Percentiles rank a stretch among this genome's conserved stretches.
phyloP scores from a whole-genome alignment of 179 eudicot genomes.

The Silene coronaria region DNA sequence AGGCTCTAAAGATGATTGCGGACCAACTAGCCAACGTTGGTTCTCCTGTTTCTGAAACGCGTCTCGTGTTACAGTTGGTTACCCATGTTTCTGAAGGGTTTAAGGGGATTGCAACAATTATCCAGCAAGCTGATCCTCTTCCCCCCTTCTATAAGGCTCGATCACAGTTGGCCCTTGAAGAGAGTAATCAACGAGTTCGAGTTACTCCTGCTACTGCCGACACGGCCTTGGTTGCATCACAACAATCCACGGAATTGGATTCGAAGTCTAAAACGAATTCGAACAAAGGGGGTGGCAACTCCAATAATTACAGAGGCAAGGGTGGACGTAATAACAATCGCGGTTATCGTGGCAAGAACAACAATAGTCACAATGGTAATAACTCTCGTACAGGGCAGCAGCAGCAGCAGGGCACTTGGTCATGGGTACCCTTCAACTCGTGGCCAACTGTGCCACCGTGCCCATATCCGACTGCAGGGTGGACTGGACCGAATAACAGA shows the following conservation, averaged over 20 bases:
- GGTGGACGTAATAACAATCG: too few relatives aligned
- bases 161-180: background rate
- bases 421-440: too few relatives aligned
- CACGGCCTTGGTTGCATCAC: background rate
- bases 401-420: background rate
- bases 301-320: too few relatives aligned
- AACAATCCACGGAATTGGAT: background rate
- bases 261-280: too few relatives aligned
- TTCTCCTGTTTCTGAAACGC: too few relatives aligned
- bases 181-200: background rate
- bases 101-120: background rate
- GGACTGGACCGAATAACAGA: too few relatives aligned
- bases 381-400: background rate
- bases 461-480: background rate
- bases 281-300: too few relatives aligned
- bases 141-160: constrained; percentile 3
- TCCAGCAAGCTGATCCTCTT: background rate
- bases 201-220: background rate
- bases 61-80: too few relatives aligned
- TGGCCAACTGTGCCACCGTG: too few relatives aligned
- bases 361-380: background rate
- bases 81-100: background rate
- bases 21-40: background rate
- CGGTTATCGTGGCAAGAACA: too few relatives aligned
- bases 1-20: background rate